These are phyloP conservation scores for Capsaspora owczarzaki DNA, from an alignment of 78 protist genomes.

Conservation along the genomic window DNA sequence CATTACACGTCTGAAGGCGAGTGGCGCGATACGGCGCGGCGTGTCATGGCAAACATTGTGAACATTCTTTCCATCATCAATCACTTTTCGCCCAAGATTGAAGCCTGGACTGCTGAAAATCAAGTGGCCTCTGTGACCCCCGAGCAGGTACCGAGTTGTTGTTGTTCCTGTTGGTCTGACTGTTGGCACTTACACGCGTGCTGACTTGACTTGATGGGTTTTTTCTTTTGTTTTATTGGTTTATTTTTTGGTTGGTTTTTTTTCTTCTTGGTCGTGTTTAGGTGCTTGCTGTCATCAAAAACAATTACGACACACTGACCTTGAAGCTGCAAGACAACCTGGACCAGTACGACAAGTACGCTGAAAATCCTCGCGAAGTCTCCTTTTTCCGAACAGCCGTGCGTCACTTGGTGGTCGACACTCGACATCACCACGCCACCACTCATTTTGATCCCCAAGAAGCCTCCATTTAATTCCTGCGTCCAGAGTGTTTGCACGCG, in stretches of 20 bases:
- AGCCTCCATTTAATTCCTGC: too few relatives aligned
- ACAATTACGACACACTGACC: constrained; percentile 8
- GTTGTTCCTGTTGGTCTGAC: background rate
- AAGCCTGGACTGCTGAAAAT: constrained; percentile 1
- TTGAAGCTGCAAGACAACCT: constrained; percentile 12
- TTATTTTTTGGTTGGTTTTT: background rate
- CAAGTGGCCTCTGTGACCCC: background rate
- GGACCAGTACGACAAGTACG: background rate
- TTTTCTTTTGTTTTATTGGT: background rate
- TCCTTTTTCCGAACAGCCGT: background rate
- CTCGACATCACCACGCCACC: too few relatives aligned
- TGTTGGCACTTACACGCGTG: background rate
- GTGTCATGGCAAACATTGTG: background rate
- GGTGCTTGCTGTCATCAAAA: background rate
- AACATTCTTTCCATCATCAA: constrained; percentile 1
- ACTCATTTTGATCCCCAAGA: too few relatives aligned
- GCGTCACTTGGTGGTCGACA: too few relatives aligned
- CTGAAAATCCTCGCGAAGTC: background rate
- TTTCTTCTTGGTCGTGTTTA: background rate
- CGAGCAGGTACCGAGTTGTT: background rate
- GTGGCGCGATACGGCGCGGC: background rate
- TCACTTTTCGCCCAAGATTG: constrained; percentile 6
- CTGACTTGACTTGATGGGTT: background rate
- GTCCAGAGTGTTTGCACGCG: too few relatives aligned
- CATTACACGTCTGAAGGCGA: background rate